These are phyloP conservation scores for Filosporella fistucella DNA, from an alignment of 495 filamentous ascomycete species.

Conservation along the genomic window DNA sequence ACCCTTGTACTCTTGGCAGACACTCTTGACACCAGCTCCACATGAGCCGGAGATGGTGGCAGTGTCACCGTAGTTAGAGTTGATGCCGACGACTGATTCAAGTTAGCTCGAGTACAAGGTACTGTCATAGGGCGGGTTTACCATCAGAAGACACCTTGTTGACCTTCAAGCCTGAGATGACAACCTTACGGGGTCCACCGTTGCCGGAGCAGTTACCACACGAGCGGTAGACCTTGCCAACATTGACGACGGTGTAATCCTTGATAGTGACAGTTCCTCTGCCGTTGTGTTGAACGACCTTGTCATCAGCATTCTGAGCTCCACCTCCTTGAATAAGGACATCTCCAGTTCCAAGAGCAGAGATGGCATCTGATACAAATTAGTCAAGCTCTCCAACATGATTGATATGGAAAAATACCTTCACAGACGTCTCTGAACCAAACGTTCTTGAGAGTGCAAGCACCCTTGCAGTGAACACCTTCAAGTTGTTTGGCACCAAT, in stretches of 20 bases:
- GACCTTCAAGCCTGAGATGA: neutral
- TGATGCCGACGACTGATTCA: neutral
- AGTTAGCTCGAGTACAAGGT: no score
- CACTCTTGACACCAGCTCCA: neutral
- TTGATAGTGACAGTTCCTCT: neutral
- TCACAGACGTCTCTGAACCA: slow-evolving; percentile 5
- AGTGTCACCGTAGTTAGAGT: slow-evolving; percentile 1
- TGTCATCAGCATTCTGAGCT: neutral
- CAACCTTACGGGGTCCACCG: slow-evolving; percentile 1
- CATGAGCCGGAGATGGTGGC: neutral
- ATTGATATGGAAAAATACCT: neutral
- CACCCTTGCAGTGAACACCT: neutral
- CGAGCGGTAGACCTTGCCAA: slow-evolving; percentile 1
- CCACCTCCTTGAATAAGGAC: neutral
- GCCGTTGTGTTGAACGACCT: slow-evolving; percentile 3
- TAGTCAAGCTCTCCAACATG: neutral
- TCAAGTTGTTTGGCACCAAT: neutral
- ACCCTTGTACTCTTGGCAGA: neutral
- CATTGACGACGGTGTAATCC: neutral
- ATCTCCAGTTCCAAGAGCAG: neutral
- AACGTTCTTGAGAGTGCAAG: neutral
- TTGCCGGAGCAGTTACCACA: slow-evolving; percentile 3
- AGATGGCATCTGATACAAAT: neutral
- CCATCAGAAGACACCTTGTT: neutral
- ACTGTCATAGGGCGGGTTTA: no score